phyloP scores from a whole-genome alignment of 2,329 filamentous ascomycete genomes.

The Fusarium abutilonis region DNA sequence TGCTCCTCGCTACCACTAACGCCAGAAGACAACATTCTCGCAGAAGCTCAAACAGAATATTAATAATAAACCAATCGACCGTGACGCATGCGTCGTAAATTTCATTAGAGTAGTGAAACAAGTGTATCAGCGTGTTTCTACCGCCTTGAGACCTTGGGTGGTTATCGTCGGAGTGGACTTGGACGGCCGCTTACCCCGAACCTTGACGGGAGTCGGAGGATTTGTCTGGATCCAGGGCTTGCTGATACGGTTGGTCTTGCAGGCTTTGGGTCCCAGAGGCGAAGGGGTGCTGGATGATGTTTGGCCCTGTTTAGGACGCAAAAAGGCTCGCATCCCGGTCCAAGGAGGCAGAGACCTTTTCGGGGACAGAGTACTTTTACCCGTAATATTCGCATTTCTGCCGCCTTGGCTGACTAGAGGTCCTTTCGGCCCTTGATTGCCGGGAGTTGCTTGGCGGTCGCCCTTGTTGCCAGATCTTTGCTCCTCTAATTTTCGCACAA shows the following conservation, averaged over 20 bases:
- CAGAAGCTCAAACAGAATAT: slow-evolving; percentile 3
- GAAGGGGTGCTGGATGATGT: background rate
- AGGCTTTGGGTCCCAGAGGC: slow-evolving; percentile 8
- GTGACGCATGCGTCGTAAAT: slow-evolving; percentile 37
- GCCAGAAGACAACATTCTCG: slow-evolving; percentile 21
- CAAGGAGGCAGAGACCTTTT: slow-evolving; percentile 19
- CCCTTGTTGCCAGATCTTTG: background rate
- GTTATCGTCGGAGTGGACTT: background rate
- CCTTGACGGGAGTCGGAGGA: slow-evolving; percentile 23
- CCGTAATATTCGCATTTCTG: background rate
- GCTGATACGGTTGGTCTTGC: slow-evolving; percentile 3
- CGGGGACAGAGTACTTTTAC: background rate
- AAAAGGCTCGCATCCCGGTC: slow-evolving; percentile 19
- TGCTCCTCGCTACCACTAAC: slow-evolving; percentile 41
- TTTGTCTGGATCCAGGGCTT: slow-evolving; percentile 18
- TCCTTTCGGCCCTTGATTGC: background rate
- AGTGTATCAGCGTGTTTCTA: slow-evolving; percentile 21
- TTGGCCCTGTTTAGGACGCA: slow-evolving; percentile 9
- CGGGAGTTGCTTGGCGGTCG: background rate
- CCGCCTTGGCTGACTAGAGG: background rate
- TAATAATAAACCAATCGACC: slow-evolving; percentile 20
- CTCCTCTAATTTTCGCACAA: slow-evolving; percentile 30
- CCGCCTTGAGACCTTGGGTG: background rate
- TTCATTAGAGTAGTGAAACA: slow-evolving; percentile 37
- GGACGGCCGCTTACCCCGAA: slow-evolving; percentile 29